A percentile compares a stretch with the other conserved stretches of the same genome.
These are phyloP conservation scores for Periglandula ipomoeae DNA, from an alignment of 2,329 filamentous ascomycete species.

Conservation along the genomic window DNA sequence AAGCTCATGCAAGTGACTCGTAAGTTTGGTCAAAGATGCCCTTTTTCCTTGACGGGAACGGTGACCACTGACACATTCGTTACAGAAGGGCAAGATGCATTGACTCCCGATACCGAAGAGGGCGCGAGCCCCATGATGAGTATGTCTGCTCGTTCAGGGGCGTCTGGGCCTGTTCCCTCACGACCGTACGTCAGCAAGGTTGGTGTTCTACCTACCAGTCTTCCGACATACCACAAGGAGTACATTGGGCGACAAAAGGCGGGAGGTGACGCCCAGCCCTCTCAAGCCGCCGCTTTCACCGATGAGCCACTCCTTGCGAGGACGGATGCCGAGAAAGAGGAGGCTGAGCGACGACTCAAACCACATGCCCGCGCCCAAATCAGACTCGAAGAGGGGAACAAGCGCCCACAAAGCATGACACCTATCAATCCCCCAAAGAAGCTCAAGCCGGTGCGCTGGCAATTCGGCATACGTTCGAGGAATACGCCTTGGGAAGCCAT, in stretches of 20 bases:
- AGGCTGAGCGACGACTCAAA: slow-evolving; percentile 71
- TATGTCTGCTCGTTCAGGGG: slow-evolving; percentile 43
- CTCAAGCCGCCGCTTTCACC: slow-evolving; percentile 32
- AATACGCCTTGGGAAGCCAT: slow-evolving; percentile 93
- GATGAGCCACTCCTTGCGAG: slow-evolving; percentile 42
- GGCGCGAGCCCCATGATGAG: slow-evolving; percentile 41
- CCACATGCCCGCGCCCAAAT: slow-evolving; percentile 70
- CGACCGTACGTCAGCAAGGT: slow-evolving; percentile 71
- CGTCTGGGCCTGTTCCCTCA: slow-evolving; percentile 38
- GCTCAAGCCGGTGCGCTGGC: slow-evolving; percentile 80
- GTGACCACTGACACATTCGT: slow-evolving; percentile 12
- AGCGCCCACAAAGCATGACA: slow-evolving; percentile 52
- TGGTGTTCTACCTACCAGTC: slow-evolving; percentile 80
- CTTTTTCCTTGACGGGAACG: not conserved
- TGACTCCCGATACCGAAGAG: slow-evolving; percentile 27
- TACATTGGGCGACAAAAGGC: slow-evolving; percentile 68
- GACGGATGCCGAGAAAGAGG: slow-evolving; percentile 68
- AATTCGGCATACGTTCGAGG: slow-evolving; percentile 91
- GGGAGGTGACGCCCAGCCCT: slow-evolving; percentile 34
- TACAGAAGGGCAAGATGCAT: slow-evolving; percentile 24
- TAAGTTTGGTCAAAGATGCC: slow-evolving; percentile 39
- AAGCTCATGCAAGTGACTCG: slow-evolving; percentile 93
- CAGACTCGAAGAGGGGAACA: slow-evolving; percentile 55
- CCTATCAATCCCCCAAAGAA: slow-evolving; percentile 59
- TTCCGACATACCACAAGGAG: slow-evolving; percentile 84